These are phyloP conservation scores for Eimeria praecox DNA, from an alignment of 169 alveolate genomes.

Conservation along the genomic window DNA sequence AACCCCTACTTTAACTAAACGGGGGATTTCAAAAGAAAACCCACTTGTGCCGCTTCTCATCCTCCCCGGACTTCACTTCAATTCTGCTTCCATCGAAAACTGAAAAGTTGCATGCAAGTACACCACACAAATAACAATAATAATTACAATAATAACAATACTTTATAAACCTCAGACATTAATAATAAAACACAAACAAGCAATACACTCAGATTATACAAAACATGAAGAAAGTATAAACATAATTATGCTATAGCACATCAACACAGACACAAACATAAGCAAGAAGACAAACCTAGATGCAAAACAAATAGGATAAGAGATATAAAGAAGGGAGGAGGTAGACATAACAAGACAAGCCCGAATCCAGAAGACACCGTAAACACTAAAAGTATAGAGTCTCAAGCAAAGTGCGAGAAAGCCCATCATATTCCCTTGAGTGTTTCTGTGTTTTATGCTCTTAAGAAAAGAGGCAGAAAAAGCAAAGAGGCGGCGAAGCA, in stretches of 20 bases:
- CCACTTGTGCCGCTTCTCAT: conserved; percentile 78
- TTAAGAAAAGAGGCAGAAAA: background rate
- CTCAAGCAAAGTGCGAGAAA: background rate
- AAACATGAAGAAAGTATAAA: background rate
- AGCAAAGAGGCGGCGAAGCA: background rate
- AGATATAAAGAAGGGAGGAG: background rate
- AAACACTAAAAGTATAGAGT: background rate
- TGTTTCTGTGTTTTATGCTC: no score
- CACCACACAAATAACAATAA: background rate
- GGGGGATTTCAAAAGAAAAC: background rate
- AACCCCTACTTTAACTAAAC: no score
- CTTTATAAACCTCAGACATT: no score
- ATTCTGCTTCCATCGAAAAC: conserved; percentile 82
- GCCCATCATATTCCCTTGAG: background rate
- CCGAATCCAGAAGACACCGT: background rate
- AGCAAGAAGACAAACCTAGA: background rate
- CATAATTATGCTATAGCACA: background rate
- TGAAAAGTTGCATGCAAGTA: background rate
- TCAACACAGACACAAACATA: no score
- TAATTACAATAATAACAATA: background rate
- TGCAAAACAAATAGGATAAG: background rate
- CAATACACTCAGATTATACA: background rate
- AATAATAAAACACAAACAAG: background rate
- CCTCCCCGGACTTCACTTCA: conserved; percentile 79
- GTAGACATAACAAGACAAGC: background rate